Percentiles rank a stretch among this genome's conserved stretches.
Conservation (phyloP, 2,329 filamentous ascomycete species). For the Ophiocordyceps camponoti-saundersi region DNA sequence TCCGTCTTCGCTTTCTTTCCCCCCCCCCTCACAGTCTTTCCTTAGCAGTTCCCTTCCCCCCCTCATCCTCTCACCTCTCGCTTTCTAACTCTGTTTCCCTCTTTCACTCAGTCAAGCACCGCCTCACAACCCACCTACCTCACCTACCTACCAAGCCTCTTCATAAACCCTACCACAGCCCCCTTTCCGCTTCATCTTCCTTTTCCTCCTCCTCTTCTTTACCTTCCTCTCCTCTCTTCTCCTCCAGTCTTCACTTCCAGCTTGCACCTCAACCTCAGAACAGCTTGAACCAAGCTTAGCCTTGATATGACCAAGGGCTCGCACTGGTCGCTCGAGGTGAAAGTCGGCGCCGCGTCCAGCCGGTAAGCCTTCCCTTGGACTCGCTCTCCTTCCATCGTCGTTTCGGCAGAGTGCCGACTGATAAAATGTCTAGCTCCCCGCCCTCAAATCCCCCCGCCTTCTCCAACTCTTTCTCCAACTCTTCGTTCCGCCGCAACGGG, state of each 20-base stretch:
- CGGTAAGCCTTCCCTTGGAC: neutral
- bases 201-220: neutral
- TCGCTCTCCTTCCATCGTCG: neutral
- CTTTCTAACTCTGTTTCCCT: neutral
- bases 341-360: neutral
- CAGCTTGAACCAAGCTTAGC: neutral
- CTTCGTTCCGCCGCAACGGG: neutral
- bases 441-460: too few relatives aligned
- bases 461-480: neutral
- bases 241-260: neutral
- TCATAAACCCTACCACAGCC: neutral
- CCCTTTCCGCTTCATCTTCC: neutral
- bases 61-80: neutral
- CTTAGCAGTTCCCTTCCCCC: neutral
- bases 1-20: neutral
- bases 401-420: neutral
- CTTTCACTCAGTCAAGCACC: neutral
- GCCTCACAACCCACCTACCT: neutral
- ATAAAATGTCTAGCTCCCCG: neutral
- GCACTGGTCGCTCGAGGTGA: neutral
- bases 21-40: too few relatives aligned
- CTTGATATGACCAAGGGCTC: neutral
- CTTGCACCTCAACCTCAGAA: too few relatives aligned
- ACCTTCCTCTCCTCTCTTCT: neutral
- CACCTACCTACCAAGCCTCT: neutral